Evolutionary conservation across 2,329 filamentous ascomycete species (phyloP), one percentile per base, ranked within the genome.

Genomic region (Penicillium sp.): DNA sequence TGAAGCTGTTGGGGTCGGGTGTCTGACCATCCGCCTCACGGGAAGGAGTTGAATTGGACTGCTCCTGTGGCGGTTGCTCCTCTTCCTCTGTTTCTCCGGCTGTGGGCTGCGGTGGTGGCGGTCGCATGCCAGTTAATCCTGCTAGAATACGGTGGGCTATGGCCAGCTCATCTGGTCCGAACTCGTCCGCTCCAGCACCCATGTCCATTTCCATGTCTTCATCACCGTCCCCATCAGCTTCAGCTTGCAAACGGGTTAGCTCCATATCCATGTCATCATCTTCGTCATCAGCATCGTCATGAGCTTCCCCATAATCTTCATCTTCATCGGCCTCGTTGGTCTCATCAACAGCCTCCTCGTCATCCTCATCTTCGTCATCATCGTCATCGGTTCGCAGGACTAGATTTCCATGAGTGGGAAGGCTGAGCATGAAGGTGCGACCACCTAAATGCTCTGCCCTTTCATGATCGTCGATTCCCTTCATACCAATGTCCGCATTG

Each of bases 381-480:
- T 78, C 76, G 29, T 78, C 80, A 13, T 79, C 76, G 54, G 50
- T 82, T 81, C 2, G 82, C 76, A 78, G 60, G 19, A 76, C 61
- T 16, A 76, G 68, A 26, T 75, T 70, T 19, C 81, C 75, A 48
- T 76, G 73, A 13, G 74, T 68, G n/a, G 75, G 73, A 37, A 78
- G 66, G 22, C 67, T 72, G 49, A 76, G 67, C 65, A 78, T 70
- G 59, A 79, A 65, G 52, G 77, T 69, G 8, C 74, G 72, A 35
- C 64, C 75, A 62, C 62, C 68, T 2, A 70, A 60, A 33, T 65
- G 65, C n/a, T 90, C 87, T 44, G 89, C 81, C 46, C 80, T 79
- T 62, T 90, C 87, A 65, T 96, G 90, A 68, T 96, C 91, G 70
- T 95, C 89, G 24, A 96, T 87, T 10, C 91, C 91, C 63, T 88